These are phyloP conservation scores for Williopsis jadinii DNA, from an alignment of 1,139 yeast species.

Conservation along the genomic window DNA sequence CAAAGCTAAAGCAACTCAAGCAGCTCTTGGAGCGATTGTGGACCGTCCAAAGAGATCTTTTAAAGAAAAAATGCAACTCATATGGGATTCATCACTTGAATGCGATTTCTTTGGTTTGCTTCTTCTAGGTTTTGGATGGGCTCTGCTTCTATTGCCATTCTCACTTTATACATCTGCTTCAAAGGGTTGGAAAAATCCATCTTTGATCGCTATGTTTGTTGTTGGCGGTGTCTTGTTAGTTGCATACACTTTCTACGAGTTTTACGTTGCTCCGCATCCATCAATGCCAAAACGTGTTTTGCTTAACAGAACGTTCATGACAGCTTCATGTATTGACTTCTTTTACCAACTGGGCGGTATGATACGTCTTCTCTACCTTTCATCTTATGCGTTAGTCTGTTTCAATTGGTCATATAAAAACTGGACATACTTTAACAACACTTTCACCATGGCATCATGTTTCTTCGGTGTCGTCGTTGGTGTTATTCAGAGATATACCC, in stretches of 20 bases:
- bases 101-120: conserved; percentile 31
- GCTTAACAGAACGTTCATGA: conserved; percentile 29
- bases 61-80: conserved; percentile 1
- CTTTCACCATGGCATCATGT: conserved; percentile 30
- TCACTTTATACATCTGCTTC: conserved; percentile 27
- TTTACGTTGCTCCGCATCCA: conserved; percentile 27
- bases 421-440: conserved; percentile 31
- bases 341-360: conserved; percentile 26
- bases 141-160: conserved; percentile 30
- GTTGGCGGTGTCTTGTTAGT: conserved; percentile 30
- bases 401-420: conserved; percentile 24
- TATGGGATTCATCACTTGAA: conserved; percentile 20
- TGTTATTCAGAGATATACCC: conserved; percentile 24
- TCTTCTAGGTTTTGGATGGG: conserved; percentile 31
- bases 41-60: conserved; percentile 2
- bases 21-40: conserved; percentile 7
- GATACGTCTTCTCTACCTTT: conserved; percentile 23
- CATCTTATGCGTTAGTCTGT: conserved; percentile 25
- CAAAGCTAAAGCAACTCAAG: conserved; percentile 20
- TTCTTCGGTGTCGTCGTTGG: conserved; percentile 31
- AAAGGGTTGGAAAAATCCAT: conserved; percentile 30
- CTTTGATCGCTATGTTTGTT: conserved; percentile 32
- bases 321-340: conserved; percentile 27
- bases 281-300: conserved; percentile 30
- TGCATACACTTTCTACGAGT: conserved; percentile 24